Base-by-base conservation (phyloP, 805 yeast genomes). In the Schwanniomyces occidentalis region DNA sequence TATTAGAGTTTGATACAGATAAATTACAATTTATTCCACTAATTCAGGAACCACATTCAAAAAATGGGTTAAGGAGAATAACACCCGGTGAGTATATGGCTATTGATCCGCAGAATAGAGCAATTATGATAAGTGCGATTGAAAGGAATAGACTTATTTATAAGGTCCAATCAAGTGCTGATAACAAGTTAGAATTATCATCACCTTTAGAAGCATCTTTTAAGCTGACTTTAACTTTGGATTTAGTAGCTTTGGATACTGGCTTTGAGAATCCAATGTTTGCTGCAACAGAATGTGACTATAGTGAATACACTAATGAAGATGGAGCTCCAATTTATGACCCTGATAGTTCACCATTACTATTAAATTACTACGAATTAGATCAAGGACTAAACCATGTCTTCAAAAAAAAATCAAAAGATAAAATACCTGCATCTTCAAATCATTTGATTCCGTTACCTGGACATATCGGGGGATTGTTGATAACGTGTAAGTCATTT, bases 331-430 rank as follows among this genome's bases (percentile, higher is more conserved):
- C n/a, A n/a, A 14, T 28, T 4, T 27, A 38, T 34, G 41, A 52
- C 41, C 25, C 42, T 4, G 40, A 37, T 5, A 9, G 25, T 4
- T 40, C 51, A 7, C 41, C 43, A 1, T 31, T 58, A 32, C 45
- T 51, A 18, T 63, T 91, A 34, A 73, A 77, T 3, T 84, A 76
- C 53, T 91, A 91, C 60, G 91, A 87, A 50, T 61, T 90, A 16
- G 97, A 93, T 55, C 71, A 86, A 25, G 96, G 97, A 1, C 63
- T 91, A 30, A 90, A 90, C 51, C 85, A 83, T 52, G 75, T 90
- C 2, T 69, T 84, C 1, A 74, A 72, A 37, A 70, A 69, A 18
- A 45, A 42, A 21, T 22, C 52, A 7, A 38, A 37, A n/a, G 32
- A 28, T 2, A 12, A 27, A 10, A 16, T 58, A 10, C 57, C 56